Evolutionary conservation across 2,329 filamentous ascomycete species (phyloP).

Genomic region (Ceratocystis huliohia): DNA sequence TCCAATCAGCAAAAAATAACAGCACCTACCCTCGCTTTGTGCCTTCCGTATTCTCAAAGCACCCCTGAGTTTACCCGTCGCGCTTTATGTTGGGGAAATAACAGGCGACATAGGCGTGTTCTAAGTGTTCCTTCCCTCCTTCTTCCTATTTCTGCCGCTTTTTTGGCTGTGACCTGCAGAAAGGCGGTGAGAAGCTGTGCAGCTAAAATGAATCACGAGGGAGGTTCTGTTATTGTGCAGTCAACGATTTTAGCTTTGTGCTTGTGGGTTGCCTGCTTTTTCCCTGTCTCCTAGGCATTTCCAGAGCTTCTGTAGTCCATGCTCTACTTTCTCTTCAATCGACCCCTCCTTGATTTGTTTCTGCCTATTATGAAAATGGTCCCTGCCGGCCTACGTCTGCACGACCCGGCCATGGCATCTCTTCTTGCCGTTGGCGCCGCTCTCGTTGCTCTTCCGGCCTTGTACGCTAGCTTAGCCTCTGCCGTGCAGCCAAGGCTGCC

Average conservation of each 20-base stretch:
- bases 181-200: background rate
- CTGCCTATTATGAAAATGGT: slow-evolving; percentile 16
- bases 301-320: background rate
- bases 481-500: slow-evolving; percentile 45
- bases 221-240: background rate
- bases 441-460: slow-evolving; percentile 34
- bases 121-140: background rate
- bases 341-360: background rate
- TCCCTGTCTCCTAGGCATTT: background rate
- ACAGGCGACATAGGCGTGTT: background rate
- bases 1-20: no score
- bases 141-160: background rate
- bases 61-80: background rate
- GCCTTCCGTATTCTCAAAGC: background rate
- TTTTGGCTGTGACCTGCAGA: background rate
- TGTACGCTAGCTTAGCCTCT: slow-evolving; percentile 41
- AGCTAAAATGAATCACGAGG: background rate
- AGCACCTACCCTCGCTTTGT: background rate
- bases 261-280: background rate
- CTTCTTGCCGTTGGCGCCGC: slow-evolving; percentile 26
- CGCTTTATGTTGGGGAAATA: background rate
- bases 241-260: background rate
- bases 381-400: slow-evolving; percentile 11
- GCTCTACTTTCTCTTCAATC: background rate
- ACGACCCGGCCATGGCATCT: slow-evolving; percentile 11